Evolutionary conservation across 2,329 filamentous ascomycete genomes (phyloP).

Genomic region (Tolypocladium tundrense): DNA sequence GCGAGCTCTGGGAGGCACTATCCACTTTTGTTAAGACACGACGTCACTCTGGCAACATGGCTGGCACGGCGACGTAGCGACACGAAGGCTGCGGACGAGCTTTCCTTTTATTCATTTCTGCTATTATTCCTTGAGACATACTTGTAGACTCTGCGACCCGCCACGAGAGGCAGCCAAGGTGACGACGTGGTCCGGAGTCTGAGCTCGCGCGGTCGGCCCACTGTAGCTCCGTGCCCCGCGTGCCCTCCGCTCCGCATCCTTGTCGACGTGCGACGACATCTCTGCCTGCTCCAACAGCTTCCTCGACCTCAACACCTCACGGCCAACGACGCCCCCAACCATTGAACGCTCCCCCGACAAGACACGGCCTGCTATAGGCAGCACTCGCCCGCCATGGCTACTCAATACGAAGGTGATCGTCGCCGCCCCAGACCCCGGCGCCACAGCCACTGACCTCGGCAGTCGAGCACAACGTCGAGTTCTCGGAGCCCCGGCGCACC

Average conservation of each 20-base stretch:
- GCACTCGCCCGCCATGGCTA: conserved; percentile 32
- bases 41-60: background rate
- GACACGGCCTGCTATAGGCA: background rate
- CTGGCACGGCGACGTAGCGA: too few species aligned
- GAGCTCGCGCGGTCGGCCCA: background rate
- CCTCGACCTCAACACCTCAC: background rate
- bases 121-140: background rate
- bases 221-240: background rate
- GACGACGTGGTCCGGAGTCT: background rate
- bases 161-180: background rate
- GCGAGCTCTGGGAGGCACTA: background rate
- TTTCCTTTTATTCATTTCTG: background rate
- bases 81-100: background rate
- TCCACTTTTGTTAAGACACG: background rate
- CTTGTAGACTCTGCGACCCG: background rate
- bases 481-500: conserved; percentile 25
- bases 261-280: conserved; percentile 5
- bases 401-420: conserved; percentile 43
- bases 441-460: conserved; percentile 1
- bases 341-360: background rate
- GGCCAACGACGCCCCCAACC: background rate
- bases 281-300: conserved; percentile 1
- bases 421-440: background rate
- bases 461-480: conserved; percentile 57
- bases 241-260: background rate